Evolutionary conservation across 306 rosid species (phyloP).

Genomic region (Urtica urens): DNA sequence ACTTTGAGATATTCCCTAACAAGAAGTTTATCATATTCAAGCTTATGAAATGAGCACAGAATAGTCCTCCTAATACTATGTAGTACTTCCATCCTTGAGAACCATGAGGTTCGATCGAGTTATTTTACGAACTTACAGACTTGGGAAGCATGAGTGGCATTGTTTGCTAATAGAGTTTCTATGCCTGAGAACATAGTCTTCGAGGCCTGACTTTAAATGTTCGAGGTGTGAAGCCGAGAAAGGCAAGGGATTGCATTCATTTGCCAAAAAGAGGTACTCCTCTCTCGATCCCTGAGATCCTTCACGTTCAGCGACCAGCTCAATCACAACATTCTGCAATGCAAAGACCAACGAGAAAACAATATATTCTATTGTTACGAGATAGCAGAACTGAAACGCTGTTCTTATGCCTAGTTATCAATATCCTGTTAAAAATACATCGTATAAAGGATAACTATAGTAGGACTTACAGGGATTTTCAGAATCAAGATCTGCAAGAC

Average conservation of each 20-base stretch:
- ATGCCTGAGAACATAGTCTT: slow-evolving; percentile 64
- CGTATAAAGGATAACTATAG: background rate
- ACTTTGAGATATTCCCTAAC: slow-evolving; percentile 63
- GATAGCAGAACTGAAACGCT: slow-evolving; percentile 1
- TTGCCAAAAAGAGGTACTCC: slow-evolving; percentile 45
- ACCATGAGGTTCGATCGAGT: no score
- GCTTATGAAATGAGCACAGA: background rate
- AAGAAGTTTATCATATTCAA: slow-evolving; percentile 11
- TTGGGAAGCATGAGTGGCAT: slow-evolving; percentile 55
- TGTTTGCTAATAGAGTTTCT: slow-evolving; percentile 33
- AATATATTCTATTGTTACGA: background rate
- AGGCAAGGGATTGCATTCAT: slow-evolving; percentile 27
- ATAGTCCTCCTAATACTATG: no score
- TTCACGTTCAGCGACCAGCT: slow-evolving; percentile 41
- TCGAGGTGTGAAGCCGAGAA: slow-evolving; percentile 49
- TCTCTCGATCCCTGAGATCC: slow-evolving; percentile 38
- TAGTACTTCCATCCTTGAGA: no score
- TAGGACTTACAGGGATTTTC: slow-evolving; percentile 62
- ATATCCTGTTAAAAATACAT: background rate
- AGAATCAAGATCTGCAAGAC: slow-evolving; percentile 64
- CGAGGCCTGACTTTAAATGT: slow-evolving; percentile 57
- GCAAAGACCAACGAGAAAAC: background rate
- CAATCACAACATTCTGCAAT: slow-evolving; percentile 63
- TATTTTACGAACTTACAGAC: slow-evolving; percentile 46
- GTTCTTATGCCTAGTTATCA: slow-evolving; percentile 7